A percentile compares a stretch with the other conserved stretches of the same genome.
These are phyloP conservation scores for Tuber microsphaerosporum DNA, from an alignment of 495 filamentous ascomycete species.

Conservation along the genomic window DNA sequence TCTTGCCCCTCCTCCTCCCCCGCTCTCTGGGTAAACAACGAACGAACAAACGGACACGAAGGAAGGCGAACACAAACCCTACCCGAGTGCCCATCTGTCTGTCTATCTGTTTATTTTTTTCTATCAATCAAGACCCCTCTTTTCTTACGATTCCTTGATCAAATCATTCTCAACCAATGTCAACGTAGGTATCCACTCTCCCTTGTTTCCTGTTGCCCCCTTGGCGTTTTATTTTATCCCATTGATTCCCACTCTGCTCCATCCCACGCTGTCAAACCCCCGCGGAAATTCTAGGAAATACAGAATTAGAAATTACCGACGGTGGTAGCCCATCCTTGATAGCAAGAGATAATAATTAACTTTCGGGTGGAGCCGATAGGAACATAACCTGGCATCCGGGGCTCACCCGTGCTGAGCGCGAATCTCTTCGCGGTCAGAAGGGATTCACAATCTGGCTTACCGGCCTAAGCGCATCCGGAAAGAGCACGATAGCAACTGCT, in stretches of 20 bases:
- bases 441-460: constrained; percentile 98
- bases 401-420: constrained; percentile 79
- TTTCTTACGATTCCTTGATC: neutral
- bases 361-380: constrained; percentile 47
- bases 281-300: neutral
- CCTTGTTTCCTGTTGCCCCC: neutral
- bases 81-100: no score
- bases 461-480: constrained; percentile 87
- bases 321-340: neutral
- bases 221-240: neutral
- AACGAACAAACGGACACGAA: neutral
- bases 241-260: neutral
- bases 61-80: no score
- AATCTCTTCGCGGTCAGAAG: constrained; percentile 66
- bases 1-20: neutral
- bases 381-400: constrained; percentile 98
- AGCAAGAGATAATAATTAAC: constrained; percentile 29
- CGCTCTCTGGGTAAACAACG: neutral
- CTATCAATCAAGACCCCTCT: neutral
- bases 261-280: neutral
- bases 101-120: no score
- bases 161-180: neutral
- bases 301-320: neutral
- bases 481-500: constrained; percentile 90
- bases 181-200: neutral